These are phyloP conservation scores for Prunus salicina DNA, from an alignment of 306 rosid species.

Conservation along the genomic window DNA sequence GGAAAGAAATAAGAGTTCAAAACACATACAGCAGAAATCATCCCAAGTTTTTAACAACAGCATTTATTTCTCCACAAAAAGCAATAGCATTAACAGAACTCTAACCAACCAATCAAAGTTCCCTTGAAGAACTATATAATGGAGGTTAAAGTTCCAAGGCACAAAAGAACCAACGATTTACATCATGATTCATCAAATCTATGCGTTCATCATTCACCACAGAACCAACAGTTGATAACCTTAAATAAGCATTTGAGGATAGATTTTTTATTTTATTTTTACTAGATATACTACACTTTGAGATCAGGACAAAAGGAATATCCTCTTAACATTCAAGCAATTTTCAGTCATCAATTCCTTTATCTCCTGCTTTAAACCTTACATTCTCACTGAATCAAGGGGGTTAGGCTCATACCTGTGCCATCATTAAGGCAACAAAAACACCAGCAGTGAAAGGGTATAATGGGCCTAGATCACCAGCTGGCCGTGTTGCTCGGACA, in stretches of 20 bases:
- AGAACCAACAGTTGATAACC: neutral
- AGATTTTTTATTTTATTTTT: neutral
- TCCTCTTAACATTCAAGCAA: neutral
- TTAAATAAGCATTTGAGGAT: neutral
- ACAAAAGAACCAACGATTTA: neutral
- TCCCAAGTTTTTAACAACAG: neutral
- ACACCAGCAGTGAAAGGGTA: constrained; percentile 98
- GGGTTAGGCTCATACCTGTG: constrained; percentile 61
- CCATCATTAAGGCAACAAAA: constrained; percentile 98
- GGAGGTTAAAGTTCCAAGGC: neutral
- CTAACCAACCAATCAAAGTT: no score
- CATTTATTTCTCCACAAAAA: neutral
- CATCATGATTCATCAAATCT: neutral
- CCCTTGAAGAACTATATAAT: no score
- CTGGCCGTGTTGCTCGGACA: constrained; percentile 73
- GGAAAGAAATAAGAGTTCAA: neutral
- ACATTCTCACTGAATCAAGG: neutral
- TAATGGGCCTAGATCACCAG: constrained; percentile 90
- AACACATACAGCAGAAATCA: neutral
- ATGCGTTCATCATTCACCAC: neutral
- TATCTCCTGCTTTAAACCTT: neutral
- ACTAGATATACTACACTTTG: neutral
- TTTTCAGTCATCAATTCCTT: neutral
- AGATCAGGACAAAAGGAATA: neutral
- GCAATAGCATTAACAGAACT: neutral